phyloP scores from a whole-genome alignment of 768 basidiomycete genomes.

The Mycena vulgaris region DNA sequence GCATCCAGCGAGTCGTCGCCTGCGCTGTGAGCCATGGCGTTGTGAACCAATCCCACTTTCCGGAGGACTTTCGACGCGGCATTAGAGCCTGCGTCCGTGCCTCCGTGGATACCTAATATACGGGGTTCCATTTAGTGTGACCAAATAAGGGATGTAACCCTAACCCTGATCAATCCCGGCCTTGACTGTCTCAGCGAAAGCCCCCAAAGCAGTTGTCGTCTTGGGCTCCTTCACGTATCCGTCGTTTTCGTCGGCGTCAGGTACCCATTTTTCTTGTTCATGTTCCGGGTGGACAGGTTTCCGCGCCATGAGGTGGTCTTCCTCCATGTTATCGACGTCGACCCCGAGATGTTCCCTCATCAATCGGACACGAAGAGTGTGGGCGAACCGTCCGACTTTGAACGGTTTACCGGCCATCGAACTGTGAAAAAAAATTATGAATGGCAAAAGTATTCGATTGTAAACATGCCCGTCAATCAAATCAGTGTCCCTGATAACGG shows the following conservation, averaged over 20 bases:
- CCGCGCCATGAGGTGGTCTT: conserved; percentile 76
- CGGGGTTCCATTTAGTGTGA: background rate
- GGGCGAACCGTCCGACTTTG: conserved; percentile 97
- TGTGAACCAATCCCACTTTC: conserved; percentile 60
- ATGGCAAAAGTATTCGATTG: background rate
- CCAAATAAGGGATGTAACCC: conserved; percentile 29
- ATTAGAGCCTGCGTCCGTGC: conserved; percentile 55
- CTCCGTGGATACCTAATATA: conserved; percentile 56
- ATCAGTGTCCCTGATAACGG: conserved; percentile 95
- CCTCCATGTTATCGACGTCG: conserved; percentile 90
- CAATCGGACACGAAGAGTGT: conserved; percentile 91
- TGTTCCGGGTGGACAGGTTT: conserved; percentile 66
- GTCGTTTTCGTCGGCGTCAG: conserved; percentile 75
- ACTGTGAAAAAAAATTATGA: conserved; percentile 57
- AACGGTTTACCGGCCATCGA: conserved; percentile 96
- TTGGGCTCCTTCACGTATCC: conserved; percentile 58
- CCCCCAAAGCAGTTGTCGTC: conserved; percentile 50
- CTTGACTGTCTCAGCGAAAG: conserved; percentile 52
- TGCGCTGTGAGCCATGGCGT: conserved; percentile 54
- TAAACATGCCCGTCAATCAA: conserved; percentile 86
- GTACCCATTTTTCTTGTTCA: conserved; percentile 79
- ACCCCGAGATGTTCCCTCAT: conserved; percentile 98
- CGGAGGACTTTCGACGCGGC: conserved; percentile 54
- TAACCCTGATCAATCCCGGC: conserved; percentile 69
- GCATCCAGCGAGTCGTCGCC: conserved; percentile 61